Evolutionary conservation across 164 flowering plant species (phyloP), one percentile per base, ranked within the genome.

Genomic region (Chloranthus sessilifolius): DNA sequence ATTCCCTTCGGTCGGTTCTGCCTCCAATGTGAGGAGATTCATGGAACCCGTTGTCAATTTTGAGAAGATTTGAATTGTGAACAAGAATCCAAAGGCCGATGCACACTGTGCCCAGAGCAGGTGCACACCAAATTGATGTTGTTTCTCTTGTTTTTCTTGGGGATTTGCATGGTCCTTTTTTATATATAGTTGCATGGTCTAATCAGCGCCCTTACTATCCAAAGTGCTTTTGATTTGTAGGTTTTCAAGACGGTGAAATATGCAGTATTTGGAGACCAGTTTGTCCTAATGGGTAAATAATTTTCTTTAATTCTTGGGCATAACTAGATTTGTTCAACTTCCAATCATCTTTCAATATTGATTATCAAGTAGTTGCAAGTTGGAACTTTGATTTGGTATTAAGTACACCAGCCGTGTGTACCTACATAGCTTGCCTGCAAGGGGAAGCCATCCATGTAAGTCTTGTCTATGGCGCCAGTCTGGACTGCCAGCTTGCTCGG

Each of bases 181-280:
- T 19, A 43, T 11, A 10, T 16, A 10, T 22, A 14, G 7, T 44
- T 17, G 24, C 46, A 42, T 42, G 17, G 8, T 3, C 9, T 11
- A 21, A n/a, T n/a, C n/a, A n/a, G n/a, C n/a, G 46, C 16, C 2
- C 17, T 42, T 58, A 33, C 16, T 14, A 11, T 43, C 37, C 34
- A 21, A 28, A 15, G 15, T 44, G 41, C n/a, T 20, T 48, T 50
- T 15, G 22, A 6, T 52, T 50, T 53, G 22, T 44, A 92, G 96
- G 85, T 44, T 44, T 31, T 39, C 38, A 82, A 78, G 78, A 71
- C 44, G 68, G 60, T 35, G 75, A 63, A 54, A 39, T 75, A 21
- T 86, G 92, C 56, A 82, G 85, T 70, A 84, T 94, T 52, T 94
- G 99, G 99, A 79, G 97, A 57, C 90, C 99, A 33, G 60, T 74